Conservation (phyloP, 139 green algal genomes). For the Marvania coccoides region DNA sequence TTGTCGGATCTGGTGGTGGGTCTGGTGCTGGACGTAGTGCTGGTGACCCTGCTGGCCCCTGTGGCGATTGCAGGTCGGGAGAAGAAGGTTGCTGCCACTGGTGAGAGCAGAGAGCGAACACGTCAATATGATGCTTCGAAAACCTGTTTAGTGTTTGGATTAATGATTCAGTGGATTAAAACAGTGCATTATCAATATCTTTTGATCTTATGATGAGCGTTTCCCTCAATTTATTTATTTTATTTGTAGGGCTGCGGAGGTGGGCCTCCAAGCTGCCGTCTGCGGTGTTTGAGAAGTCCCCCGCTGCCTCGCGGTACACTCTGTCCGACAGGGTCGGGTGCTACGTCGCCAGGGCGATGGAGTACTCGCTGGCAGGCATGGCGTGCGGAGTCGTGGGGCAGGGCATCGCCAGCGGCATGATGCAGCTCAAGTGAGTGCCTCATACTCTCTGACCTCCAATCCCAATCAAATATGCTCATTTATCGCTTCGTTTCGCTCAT, state of each 20-base stretch:
- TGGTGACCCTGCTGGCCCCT: constrained; percentile 87
- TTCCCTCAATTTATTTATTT: too few species aligned
- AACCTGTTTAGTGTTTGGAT: background rate
- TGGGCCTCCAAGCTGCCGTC: constrained; percentile 39
- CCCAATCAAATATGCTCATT: too few species aligned
- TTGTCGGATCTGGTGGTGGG: constrained; percentile 86
- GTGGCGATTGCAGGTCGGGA: constrained; percentile 53
- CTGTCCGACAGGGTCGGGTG: constrained; percentile 45
- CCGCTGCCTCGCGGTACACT: constrained; percentile 46
- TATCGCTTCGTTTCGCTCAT: background rate
- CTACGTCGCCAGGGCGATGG: constrained; percentile 66
- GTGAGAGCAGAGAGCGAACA: too few species aligned
- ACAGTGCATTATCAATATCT: background rate
- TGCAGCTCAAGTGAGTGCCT: constrained; percentile 59
- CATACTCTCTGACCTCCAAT: too few species aligned
- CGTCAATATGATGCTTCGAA: too few species aligned
- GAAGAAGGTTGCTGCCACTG: background rate
- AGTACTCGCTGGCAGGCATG: constrained; percentile 87
- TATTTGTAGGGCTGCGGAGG: background rate
- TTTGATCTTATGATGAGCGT: background rate
- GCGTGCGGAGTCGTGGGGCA: constrained; percentile 85
- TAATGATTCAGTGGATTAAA: background rate
- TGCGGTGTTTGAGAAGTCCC: constrained; percentile 66
- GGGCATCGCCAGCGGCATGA: constrained; percentile 80
- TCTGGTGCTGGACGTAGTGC: constrained; percentile 79